Conservation (phyloP, 2,329 filamentous ascomycete genomes). For the Trichoderma koningiopsis region DNA sequence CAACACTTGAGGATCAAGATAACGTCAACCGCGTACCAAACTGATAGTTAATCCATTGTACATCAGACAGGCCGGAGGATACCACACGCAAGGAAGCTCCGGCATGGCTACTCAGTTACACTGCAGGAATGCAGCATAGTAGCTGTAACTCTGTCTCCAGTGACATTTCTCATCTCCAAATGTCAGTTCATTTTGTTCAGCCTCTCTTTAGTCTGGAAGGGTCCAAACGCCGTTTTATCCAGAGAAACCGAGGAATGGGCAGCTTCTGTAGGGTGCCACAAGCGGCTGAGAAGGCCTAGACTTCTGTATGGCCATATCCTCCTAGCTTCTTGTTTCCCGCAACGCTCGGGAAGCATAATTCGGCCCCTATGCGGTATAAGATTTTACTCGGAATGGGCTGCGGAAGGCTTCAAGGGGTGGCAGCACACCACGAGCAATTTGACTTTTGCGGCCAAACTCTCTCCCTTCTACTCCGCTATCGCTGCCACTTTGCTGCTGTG, state of each 20-base stretch:
- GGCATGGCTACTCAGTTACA: neutral
- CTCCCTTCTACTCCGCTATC: conserved; percentile 13
- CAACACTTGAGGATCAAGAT: neutral
- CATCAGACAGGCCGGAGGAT: neutral
- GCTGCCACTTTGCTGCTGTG: conserved; percentile 11
- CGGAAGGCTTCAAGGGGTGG: conserved; percentile 3
- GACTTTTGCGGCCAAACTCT: conserved; percentile 3
- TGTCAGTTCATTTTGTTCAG: neutral
- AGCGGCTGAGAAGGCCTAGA: neutral
- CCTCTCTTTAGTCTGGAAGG: neutral
- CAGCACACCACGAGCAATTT: conserved; percentile 2
- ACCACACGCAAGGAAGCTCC: neutral
- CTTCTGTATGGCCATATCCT: neutral
- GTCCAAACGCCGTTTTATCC: neutral
- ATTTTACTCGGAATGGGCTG: neutral
- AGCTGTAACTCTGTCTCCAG: neutral
- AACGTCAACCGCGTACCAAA: neutral
- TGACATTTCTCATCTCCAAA: neutral
- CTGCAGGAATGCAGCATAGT: neutral
- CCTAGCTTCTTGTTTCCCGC: neutral
- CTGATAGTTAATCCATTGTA: neutral
- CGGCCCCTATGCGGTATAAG: neutral
- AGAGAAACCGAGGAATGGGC: neutral
- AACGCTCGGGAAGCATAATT: neutral
- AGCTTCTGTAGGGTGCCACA: neutral